These are phyloP conservation scores for Mycena venus DNA, from an alignment of 768 basidiomycete species.

Conservation along the genomic window DNA sequence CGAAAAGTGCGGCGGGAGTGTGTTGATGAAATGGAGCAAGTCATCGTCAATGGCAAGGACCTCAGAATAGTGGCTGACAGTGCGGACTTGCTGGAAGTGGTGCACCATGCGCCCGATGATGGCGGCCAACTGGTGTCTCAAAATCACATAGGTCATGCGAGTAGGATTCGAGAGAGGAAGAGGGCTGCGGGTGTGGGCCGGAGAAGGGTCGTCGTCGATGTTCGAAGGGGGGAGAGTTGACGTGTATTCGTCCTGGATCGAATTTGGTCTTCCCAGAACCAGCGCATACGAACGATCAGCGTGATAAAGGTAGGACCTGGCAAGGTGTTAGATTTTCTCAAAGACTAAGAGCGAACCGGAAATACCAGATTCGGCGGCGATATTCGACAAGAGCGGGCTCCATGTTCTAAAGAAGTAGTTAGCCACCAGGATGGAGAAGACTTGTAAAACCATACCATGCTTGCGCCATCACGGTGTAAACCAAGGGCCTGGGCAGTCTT, in stretches of 20 bases:
- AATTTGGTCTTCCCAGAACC: conserved; percentile 90
- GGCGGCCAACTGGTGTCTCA: conserved; percentile 83
- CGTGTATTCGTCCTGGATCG: conserved; percentile 91
- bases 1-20: conserved; percentile 84
- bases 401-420: conserved; percentile 63
- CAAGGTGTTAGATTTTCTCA: conserved; percentile 18
- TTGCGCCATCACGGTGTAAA: conserved; percentile 89
- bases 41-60: conserved; percentile 88
- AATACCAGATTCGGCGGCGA: conserved; percentile 88
- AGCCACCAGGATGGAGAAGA: conserved; percentile 19
- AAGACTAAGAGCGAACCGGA: background rate
- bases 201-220: conserved; percentile 70
- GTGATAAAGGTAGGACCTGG: conserved; percentile 91
- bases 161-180: conserved; percentile 80
- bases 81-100: conserved; percentile 90
- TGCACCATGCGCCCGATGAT: conserved; percentile 94
- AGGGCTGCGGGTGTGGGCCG: conserved; percentile 60
- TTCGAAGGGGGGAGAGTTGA: conserved; percentile 85
- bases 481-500: conserved; percentile 95
- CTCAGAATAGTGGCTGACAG: conserved; percentile 85
- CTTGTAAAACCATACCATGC: conserved; percentile 69
- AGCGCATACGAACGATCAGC: conserved; percentile 94
- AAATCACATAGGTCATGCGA: conserved; percentile 88
- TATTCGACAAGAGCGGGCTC: conserved; percentile 87
- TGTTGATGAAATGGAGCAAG: conserved; percentile 78